Evolutionary conservation across 495 filamentous ascomycete genomes (phyloP).

Genomic region (Ascodesmis nigricans): DNA sequence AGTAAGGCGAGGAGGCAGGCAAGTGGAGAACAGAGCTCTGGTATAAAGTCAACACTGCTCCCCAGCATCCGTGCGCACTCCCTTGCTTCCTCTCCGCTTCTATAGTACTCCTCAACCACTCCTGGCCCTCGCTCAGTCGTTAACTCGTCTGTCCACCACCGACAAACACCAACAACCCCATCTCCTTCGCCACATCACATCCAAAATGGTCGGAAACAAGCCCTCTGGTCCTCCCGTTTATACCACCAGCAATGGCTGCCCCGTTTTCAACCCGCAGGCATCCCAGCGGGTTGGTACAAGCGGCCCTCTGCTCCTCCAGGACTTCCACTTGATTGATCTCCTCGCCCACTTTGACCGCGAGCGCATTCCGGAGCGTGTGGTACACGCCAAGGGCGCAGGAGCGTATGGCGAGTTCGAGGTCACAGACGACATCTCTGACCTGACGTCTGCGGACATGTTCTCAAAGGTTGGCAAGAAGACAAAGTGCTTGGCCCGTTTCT

Average conservation of each 20-base stretch:
- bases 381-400: conserved; percentile 62
- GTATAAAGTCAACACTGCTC: too few relatives aligned
- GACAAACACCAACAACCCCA: conserved; percentile 3
- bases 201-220: conserved; percentile 8
- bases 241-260: conserved; percentile 25
- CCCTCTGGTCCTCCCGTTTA: conserved; percentile 10
- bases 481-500: conserved; percentile 40
- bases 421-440: conserved; percentile 39
- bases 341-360: conserved; percentile 39
- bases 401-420: conserved; percentile 58
- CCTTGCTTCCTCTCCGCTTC: too few relatives aligned
- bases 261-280: conserved; percentile 35
- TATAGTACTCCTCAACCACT: neutral
- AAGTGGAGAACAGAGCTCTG: too few relatives aligned
- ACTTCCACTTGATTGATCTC: conserved; percentile 33
- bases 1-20: too few relatives aligned
- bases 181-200: too few relatives aligned
- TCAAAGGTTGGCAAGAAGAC: conserved; percentile 45
- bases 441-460: conserved; percentile 38
- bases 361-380: conserved; percentile 31
- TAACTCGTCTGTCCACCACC: neutral
- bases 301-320: conserved; percentile 38
- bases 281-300: conserved; percentile 39
- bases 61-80: too few relatives aligned
- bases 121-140: conserved; percentile 1